Evolutionary conservation across 345 rosid genomes (phyloP).

Genomic region (Gossypium longicalyx): DNA sequence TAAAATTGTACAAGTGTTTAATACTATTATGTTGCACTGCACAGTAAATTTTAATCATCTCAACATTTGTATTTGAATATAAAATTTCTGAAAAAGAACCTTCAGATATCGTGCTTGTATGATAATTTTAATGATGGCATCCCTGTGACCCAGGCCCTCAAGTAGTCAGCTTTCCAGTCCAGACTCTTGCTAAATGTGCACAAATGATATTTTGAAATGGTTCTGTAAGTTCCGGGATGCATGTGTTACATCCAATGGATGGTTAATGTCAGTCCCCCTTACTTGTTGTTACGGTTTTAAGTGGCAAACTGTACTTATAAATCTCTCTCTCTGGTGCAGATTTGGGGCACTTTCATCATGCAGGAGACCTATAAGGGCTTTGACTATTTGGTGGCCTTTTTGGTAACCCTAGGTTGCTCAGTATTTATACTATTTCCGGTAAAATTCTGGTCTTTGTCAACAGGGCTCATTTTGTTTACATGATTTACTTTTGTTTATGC

Average conservation of each 20-base stretch:
- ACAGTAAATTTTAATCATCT: background rate
- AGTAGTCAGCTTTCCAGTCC: conserved; percentile 94
- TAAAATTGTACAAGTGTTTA: conserved; percentile 14
- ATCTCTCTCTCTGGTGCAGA: conserved; percentile 26
- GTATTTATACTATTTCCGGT: conserved; percentile 88
- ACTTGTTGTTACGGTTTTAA: background rate
- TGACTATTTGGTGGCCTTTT: conserved; percentile 76
- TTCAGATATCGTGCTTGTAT: background rate
- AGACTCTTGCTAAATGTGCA: conserved; percentile 90
- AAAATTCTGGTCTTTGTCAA: conserved; percentile 14
- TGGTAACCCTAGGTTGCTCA: conserved; percentile 88
- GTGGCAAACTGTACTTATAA: background rate
- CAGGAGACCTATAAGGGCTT: conserved; percentile 77
- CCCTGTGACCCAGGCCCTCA: conserved; percentile 63
- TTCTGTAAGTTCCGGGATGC: background rate
- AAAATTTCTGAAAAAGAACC: background rate
- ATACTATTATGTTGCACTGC: background rate
- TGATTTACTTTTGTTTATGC: background rate
- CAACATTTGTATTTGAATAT: background rate
- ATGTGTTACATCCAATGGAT: background rate
- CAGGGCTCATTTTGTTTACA: background rate
- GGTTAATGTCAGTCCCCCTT: background rate
- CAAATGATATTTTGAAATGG: conserved; percentile 36
- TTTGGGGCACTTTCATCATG: conserved; percentile 90
- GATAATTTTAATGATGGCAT: conserved; percentile 12